Base-by-base conservation (phyloP, 768 basidiomycete species). In the Suillus ampliporus region DNA sequence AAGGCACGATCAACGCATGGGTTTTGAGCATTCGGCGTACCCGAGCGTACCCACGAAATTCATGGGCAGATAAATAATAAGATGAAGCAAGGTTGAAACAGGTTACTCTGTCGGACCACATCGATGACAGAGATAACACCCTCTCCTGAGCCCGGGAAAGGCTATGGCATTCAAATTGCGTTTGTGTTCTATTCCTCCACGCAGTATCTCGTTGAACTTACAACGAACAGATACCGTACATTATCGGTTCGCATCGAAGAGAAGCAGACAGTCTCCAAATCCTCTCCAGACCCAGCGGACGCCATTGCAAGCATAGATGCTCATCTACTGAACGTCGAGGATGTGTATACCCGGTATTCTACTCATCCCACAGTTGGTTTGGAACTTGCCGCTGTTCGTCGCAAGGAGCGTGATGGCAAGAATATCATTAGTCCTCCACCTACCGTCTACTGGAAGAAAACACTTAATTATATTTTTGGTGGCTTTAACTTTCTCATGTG, bases 371-470 rank as follows among this genome's bases (percentile, higher is more conserved):
- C 73, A 31, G 70, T 75, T 3, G 87, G 87, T 17, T 74, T 88
- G 14, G 87, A 88, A 52, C 63, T 64, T 2, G 70, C 77, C 2
- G 83, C 86, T 65, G 84, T 80, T 21, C 79, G 84, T 5, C 78
- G 83, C n/a, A 72, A 79, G 4, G 68, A 78, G 14, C 68, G 67
- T 1, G 70, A 80, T 64, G 87, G 87, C 11, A 80, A 78, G 63
- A 89, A 89, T 68, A 74, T 74, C 41, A 79, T 87, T 53, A 78
- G 78, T 38, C 83, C 83, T 3, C 84, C 83, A 3, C 81, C 79
- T 21, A 79, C 69, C 31, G 82, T 83, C 62, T 71, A 70, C 56
- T 70, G 68, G 46, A 75, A 74, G 48, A 87, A 85, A 74, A 68
- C 84, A 40, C 64, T 84, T 19, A 79, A 77, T 11, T 87, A 84